Base-by-base conservation (phyloP, 306 rosid genomes). In the Malus sieversii region DNA sequence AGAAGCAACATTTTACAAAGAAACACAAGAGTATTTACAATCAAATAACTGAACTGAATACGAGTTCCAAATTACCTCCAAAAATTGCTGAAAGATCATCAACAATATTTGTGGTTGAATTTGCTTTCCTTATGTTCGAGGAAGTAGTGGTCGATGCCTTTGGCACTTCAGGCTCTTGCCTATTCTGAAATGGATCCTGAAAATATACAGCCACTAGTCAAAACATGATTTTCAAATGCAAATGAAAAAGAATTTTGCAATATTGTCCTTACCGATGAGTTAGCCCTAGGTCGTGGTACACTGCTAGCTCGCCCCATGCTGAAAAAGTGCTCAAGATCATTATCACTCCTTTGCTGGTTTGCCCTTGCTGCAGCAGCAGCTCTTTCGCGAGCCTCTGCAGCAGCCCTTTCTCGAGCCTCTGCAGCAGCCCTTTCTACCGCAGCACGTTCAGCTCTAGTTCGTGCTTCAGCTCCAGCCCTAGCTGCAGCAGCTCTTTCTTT, bases 71-170 rank as follows among this genome's bases (percentile, higher is more conserved):
- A 67, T 81, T 88, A 96, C 99, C 91, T 83, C 95, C 96, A 83
- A 96, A 96, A 78, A 92, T 90, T 57, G 97, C 89, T 72, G 97
- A 77, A 81, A 96, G 99, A 80, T 96, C 99, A 20, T 95, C 99
- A 75, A 88, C 97, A 72, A 95, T 79, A 89, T 90, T 92, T 72
- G 90, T 74, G 61, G 92, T 60, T 16, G 99, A 92, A 75, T 91
- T 84, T 29, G 86, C 91, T 88, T 92, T 96, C 84, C 87, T 92
- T 81, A 86, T 82, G 85, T 73, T 85, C 40, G 97, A 74, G 63
- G 93, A 74, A 82, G 86, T 74, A 72, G 82, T 75, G 8, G 86
- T 66, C 53, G 97, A 72, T 78, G 87, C 80, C 84, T 84, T 92
- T 6, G 90, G 76, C 70, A 48, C 81, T 83, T 88, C 96, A 66